These are phyloP conservation scores for Candida albicans DNA, from an alignment of 1,139 yeast species.

Conservation along the genomic window DNA sequence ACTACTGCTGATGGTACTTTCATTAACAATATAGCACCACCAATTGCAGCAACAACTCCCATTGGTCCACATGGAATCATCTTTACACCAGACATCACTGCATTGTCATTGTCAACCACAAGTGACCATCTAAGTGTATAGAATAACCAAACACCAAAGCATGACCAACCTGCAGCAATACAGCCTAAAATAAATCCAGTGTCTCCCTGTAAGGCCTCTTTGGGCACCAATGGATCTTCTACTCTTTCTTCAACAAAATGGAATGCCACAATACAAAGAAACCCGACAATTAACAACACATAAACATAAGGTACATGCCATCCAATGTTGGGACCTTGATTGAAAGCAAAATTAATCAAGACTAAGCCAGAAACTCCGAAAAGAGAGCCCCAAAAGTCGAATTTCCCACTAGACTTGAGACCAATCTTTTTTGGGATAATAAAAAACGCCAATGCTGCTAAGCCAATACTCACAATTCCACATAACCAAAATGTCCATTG, in stretches of 20 bases:
- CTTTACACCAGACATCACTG: slow-evolving; percentile 41
- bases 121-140: slow-evolving; percentile 41
- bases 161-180: slow-evolving; percentile 59
- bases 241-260: slow-evolving; percentile 34
- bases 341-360: slow-evolving; percentile 56
- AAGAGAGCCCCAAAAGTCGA: slow-evolving; percentile 50
- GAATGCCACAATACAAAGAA: slow-evolving; percentile 35
- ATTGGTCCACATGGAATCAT: slow-evolving; percentile 38
- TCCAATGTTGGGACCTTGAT: slow-evolving; percentile 62
- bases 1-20: slow-evolving; percentile 41
- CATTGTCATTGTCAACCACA: slow-evolving; percentile 29
- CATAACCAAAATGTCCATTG: slow-evolving; percentile 56
- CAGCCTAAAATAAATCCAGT: slow-evolving; percentile 49
- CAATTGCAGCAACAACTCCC: slow-evolving; percentile 48
- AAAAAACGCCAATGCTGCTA: slow-evolving; percentile 32
- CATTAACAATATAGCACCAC: slow-evolving; percentile 39
- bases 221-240: slow-evolving; percentile 49
- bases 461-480: slow-evolving; percentile 35
- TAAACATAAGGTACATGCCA: slow-evolving; percentile 54
- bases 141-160: slow-evolving; percentile 59
- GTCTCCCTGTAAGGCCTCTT: slow-evolving; percentile 38
- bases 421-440: slow-evolving; percentile 45
- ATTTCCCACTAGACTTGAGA: slow-evolving; percentile 22
- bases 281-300: slow-evolving; percentile 49
- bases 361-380: slow-evolving; percentile 51